Evolutionary conservation across 2,329 filamentous ascomycete genomes (phyloP), one percentile per base, ranked within the genome.

Genomic region (Aspergillus oerlinghausenensis): DNA sequence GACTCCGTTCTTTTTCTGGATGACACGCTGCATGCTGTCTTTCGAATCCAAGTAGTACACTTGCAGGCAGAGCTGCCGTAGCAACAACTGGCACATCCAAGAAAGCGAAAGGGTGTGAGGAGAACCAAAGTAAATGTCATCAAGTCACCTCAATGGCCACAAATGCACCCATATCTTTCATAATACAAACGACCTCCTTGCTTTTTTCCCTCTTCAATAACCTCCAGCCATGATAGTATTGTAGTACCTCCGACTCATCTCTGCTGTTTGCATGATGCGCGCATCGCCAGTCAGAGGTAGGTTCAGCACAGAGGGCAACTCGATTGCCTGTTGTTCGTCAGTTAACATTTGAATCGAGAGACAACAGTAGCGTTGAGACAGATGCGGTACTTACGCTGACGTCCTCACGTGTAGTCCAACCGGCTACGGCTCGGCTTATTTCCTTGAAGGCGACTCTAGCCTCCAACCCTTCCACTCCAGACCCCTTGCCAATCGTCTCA

Each of bases 381-480:
- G 14, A 47, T 23, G 42, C n/a, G 19, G 50, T 52, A 74, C 81
- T 70, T 73, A 87, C 85, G 71, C 83, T 79, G 63, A 82, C 83
- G 66, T 81, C 79, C 67, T 82, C 82, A 56, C 80, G 80, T 54
- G 86, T 77, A 57, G 88, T 83, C 69, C 86, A 82, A 60, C 83
- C 82, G 9, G 88, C 89, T 58, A 93, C 84, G 49, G 86, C 81
- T 53, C 85, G 84, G 49, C 88, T 88, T 82, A 96, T 96, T 68
- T 95, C 91, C 61, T 88, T 86, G 54, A 93, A 81, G 0, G 91
- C 90, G 45, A 92, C 90, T 53, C 84, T 78, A 68, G 89, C 82
- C 60, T 85, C 74, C 59, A 84, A 75, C 48, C 73, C 76, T 53
- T 77, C 70, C 28, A 72, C 81, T 45, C 85, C 82, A 23, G 88